These are phyloP conservation scores for Suillus hirtellus DNA, from an alignment of 768 basidiomycete genomes.

Conservation along the genomic window DNA sequence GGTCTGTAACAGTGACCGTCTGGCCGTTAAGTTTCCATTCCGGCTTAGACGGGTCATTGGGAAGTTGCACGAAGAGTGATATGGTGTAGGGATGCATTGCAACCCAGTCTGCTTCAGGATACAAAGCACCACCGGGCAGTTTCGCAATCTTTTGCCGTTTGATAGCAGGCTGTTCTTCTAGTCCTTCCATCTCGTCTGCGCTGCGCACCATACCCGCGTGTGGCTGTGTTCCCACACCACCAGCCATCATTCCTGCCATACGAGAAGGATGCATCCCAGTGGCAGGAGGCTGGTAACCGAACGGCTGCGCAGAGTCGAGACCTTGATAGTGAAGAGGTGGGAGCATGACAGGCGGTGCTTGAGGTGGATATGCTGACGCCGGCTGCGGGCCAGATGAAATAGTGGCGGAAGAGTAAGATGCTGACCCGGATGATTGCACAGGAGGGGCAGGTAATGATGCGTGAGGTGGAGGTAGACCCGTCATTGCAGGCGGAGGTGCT, in stretches of 20 bases:
- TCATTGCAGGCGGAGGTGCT: conserved; percentile 61
- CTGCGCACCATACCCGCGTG: conserved; percentile 74
- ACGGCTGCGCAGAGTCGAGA: conserved; percentile 72
- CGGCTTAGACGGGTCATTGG: conserved; percentile 76
- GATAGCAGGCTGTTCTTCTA: conserved; percentile 72
- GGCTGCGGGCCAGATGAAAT: conserved; percentile 93
- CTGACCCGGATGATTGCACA: conserved; percentile 41
- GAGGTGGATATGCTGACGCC: conserved; percentile 63
- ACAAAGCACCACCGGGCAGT: conserved; percentile 78
- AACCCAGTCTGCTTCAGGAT: conserved; percentile 90
- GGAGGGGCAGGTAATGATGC: conserved; percentile 76
- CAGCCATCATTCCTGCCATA: conserved; percentile 58
- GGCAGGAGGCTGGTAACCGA: conserved; percentile 74
- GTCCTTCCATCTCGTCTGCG: conserved; percentile 80
- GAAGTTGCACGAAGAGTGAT: conserved; percentile 81
- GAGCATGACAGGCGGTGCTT: conserved; percentile 72
- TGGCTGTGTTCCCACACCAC: conserved; percentile 40
- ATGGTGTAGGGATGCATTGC: conserved; percentile 91
- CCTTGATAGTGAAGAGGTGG: conserved; percentile 87
- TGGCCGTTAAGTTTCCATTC: conserved; percentile 93
- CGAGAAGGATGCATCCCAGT: conserved; percentile 70
- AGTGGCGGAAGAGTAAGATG: conserved; percentile 74
- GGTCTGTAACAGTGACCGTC: conserved; percentile 73
- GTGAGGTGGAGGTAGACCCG: conserved; percentile 66
- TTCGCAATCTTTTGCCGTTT: conserved; percentile 89